Evolutionary conservation across 768 basidiomycete genomes (phyloP).

Genomic region (Cubamyces sp.): DNA sequence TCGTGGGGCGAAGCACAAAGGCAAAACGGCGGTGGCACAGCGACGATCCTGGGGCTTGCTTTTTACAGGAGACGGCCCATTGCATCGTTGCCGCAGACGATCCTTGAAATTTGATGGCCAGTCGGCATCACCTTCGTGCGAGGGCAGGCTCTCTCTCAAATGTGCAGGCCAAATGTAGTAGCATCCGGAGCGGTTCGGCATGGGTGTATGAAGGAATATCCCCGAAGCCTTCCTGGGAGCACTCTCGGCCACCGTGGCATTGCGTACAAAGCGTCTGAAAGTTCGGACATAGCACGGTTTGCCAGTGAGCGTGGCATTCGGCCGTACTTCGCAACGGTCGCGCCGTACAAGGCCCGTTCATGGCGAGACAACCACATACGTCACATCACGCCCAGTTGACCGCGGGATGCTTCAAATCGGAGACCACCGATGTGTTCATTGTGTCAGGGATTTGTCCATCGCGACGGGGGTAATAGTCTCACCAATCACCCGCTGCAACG

Average conservation of each 20-base stretch:
- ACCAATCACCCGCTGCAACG: conserved; percentile 1
- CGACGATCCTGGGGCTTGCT: conserved; percentile 8
- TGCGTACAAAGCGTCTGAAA: too few relatives aligned
- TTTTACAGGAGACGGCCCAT: not conserved
- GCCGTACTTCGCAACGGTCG: conserved; percentile 1
- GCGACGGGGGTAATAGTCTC: not conserved
- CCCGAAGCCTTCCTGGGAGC: not conserved
- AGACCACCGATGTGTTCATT: not conserved
- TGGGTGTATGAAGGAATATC: not conserved
- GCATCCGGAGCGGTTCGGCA: not conserved
- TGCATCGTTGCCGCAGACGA: not conserved
- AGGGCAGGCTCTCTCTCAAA: not conserved
- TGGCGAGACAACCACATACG: not conserved
- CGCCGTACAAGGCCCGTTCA: not conserved
- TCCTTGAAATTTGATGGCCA: too few relatives aligned
- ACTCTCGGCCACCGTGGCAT: not conserved
- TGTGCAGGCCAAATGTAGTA: not conserved
- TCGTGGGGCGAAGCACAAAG: not conserved
- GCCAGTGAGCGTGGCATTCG: not conserved
- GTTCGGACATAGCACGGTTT: not conserved
- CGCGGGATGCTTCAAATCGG: not conserved
- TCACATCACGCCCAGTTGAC: conserved; percentile 6
- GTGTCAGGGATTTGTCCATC: not conserved
- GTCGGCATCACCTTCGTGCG: not conserved
- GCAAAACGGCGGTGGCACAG: not conserved